Evolutionary conservation across 2,329 filamentous ascomycete genomes (phyloP), one percentile per base, ranked within the genome.

Genomic region (Claviceps paspali): DNA sequence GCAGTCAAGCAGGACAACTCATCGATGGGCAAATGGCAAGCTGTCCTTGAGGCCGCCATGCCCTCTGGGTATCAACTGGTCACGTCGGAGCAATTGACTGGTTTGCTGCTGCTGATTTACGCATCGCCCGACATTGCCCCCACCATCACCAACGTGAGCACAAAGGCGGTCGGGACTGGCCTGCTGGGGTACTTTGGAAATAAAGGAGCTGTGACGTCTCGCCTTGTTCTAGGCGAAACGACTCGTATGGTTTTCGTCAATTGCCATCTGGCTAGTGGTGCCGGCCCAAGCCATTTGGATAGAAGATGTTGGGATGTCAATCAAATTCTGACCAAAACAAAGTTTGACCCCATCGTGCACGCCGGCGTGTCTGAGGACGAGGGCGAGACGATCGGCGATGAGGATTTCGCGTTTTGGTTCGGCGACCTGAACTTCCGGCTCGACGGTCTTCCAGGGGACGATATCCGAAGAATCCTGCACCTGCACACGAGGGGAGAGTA

Each of bases 381-480:
- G 17, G 62, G 68, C 1, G 76, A 82, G 36, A 72, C 65, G 26
- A 79, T 98, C 45, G 87, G 84, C 1, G 82, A 92, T 28, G 88
- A 93, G 46, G 91, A 98, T 52, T 86, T 95, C 59, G 76, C 79
- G 0, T 95, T 98, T 51, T 96, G 88, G 85, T 83, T 94, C 51
- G 91, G 91, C 6, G 91, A 98, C 55, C 67, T 98, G 29, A 98
- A 98, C 54, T 98, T 95, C 52, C 76, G 91, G 23, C 68, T 98
- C 1, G 84, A 92, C 35, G 83, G 80, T 31, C 72, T 96, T 34
- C 83, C 88, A 0, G 87, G 86, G 1, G 82, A 91, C 27, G 91
- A 98, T 53, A 91, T 98, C 33, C 73, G 88, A 23, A 74, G 82
- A 33, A 63, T 96, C 6, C 65, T 98, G 27, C 82, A 79, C 51